Evolutionary conservation across 352 stramenopile genomes (phyloP).

Genomic region (Globisporangium uncinulatum): DNA sequence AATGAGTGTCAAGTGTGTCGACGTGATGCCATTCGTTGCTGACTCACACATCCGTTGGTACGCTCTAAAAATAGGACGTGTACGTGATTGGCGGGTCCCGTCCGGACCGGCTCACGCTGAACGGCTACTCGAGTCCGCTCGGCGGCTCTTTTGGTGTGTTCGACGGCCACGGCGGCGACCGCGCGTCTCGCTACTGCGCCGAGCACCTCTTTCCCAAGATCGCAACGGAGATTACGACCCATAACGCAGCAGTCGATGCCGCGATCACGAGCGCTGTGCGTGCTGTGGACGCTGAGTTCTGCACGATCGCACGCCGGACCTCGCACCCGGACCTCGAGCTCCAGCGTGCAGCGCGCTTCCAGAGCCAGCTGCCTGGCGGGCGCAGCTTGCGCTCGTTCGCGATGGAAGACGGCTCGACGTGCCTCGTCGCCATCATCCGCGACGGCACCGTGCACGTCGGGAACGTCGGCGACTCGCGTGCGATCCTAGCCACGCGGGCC

Average conservation of each 20-base stretch:
- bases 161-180: slow-evolving; percentile 75
- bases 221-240: slow-evolving; percentile 34
- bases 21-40: not conserved
- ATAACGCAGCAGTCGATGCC: slow-evolving; percentile 28
- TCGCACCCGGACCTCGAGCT: slow-evolving; percentile 24
- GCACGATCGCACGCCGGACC: slow-evolving; percentile 38
- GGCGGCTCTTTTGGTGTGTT: slow-evolving; percentile 80
- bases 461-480: slow-evolving; percentile 82
- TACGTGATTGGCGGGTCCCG: slow-evolving; percentile 75
- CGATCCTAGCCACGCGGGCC: slow-evolving; percentile 54
- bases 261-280: slow-evolving; percentile 58
- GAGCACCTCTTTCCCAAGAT: slow-evolving; percentile 71
- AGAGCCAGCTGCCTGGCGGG: slow-evolving; percentile 9
- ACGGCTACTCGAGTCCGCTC: slow-evolving; percentile 57
- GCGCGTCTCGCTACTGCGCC: slow-evolving; percentile 70
- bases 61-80: slow-evolving; percentile 38
- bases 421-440: slow-evolving; percentile 70
- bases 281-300: slow-evolving; percentile 68
- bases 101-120: slow-evolving; percentile 61
- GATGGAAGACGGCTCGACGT: slow-evolving; percentile 77
- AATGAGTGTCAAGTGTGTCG: not conserved
- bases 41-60: not conserved
- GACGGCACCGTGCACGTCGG: slow-evolving; percentile 62
- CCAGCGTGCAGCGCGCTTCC: slow-evolving; percentile 17
- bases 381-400: slow-evolving; percentile 32